Evolutionary conservation across 2,329 filamentous ascomycete species (phyloP), one percentile per base, ranked within the genome.

Genomic region (Phaeosphaeriaceae sp.): DNA sequence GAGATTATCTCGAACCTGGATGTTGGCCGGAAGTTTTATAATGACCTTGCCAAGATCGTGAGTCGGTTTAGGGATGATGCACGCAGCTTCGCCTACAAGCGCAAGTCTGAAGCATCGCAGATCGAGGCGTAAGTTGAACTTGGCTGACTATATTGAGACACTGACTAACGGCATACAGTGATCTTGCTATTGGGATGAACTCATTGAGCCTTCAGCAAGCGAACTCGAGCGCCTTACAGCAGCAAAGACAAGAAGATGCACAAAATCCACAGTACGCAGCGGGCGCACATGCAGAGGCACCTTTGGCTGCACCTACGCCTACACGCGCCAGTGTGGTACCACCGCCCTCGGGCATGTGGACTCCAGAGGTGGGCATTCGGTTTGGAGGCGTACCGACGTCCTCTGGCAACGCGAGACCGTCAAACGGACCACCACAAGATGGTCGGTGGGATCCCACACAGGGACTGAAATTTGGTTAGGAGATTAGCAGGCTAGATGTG

Each of bases 21-120:
- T 65, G 91, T 91, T 0, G 95, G 92, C 0, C 85, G 94, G 53
- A 97, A 95, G 75, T 99, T 99, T 75, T 99, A 98, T 81, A 99
- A 99, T 67, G 93, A 98, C 72, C 84, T 99, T 4, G 91, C 91
- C 48, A 91, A 90, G 77, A 93, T 98, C 61, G 91, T 97, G 0
- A 89, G 88, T 40, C 84, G 89, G 10, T 98, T 97, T 75, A 85
- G 93, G 19, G 94, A 97, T 66, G 91, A 91, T 36, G 89, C 88
- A 57, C 86, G 86, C 65, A 86, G 85, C 1, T 98, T 96, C 83
- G 90, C 91, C 0, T 89, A 93, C 25, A 87, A 92, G 72, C 84
- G 95, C 52, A 86, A 93, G 51, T 87, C 90, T 63, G 94, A 98
- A 68, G 93, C 93, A 0, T 86, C 89, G 64, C 86, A 88, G 53